Evolutionary conservation across 495 filamentous ascomycete species (phyloP).

Genomic region (Penicillium desertorum): DNA sequence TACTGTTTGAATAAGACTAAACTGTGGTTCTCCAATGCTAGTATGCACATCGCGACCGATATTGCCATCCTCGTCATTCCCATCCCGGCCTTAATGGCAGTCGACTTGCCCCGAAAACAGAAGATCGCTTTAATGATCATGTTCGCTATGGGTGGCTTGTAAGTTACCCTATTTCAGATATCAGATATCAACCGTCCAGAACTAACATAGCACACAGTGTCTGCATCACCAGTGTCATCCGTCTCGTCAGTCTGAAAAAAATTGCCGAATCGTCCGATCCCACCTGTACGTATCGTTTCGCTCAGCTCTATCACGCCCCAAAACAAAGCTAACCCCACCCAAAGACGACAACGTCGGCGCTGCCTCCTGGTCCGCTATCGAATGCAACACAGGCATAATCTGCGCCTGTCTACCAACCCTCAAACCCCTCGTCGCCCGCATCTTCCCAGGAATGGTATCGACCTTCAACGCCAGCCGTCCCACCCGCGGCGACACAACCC

Average conservation of each 20-base stretch:
- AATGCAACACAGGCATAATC: conserved; percentile 85
- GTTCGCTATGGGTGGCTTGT: conserved; percentile 56
- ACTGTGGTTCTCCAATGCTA: conserved; percentile 51
- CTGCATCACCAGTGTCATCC: conserved; percentile 47
- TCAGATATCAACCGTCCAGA: conserved; percentile 2
- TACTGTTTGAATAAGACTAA: conserved; percentile 44
- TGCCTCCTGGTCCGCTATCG: conserved; percentile 80
- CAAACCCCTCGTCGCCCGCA: conserved; percentile 67
- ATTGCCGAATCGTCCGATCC: conserved; percentile 43
- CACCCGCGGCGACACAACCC: conserved; percentile 20
- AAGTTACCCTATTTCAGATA: conserved; percentile 20
- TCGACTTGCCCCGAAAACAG: conserved; percentile 49
- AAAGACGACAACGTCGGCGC: conserved; percentile 56
- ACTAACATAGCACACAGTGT: conserved; percentile 32
- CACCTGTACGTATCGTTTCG: conserved; percentile 34
- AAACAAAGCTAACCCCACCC: conserved; percentile 7
- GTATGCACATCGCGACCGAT: conserved; percentile 55
- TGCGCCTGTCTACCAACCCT: conserved; percentile 85
- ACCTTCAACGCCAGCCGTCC: conserved; percentile 26
- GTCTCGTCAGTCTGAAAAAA: conserved; percentile 38
- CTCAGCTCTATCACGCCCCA: neutral
- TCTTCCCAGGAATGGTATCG: conserved; percentile 37
- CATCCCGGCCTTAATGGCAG: conserved; percentile 43
- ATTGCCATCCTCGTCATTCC: conserved; percentile 54
- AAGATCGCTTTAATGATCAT: conserved; percentile 48